Percentiles rank a stretch among this genome's conserved stretches.
These are phyloP conservation scores for Rhizoctonia solani DNA, from an alignment of 1,284 basidiomycete species.

Conservation along the genomic window DNA sequence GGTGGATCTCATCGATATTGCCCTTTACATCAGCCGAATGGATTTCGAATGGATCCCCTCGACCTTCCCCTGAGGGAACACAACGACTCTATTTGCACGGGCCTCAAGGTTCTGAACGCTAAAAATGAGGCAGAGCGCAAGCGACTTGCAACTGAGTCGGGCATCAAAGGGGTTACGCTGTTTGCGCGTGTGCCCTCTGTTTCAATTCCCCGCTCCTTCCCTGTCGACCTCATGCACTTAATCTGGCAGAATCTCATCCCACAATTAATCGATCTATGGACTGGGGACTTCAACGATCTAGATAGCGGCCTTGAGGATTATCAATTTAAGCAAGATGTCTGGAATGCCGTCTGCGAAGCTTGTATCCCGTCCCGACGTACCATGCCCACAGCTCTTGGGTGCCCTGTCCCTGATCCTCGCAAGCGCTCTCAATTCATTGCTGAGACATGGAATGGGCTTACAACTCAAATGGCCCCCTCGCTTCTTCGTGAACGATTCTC, in stretches of 20 bases:
- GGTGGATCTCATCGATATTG: slow-evolving; percentile 11
- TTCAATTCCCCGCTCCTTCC: slow-evolving; percentile 34
- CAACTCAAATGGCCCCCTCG: slow-evolving; percentile 29
- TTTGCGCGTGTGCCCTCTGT: neutral
- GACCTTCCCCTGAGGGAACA: no score
- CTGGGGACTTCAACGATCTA: neutral
- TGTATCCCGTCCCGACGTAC: slow-evolving; percentile 15
- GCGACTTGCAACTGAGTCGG: neutral
- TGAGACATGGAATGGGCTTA: slow-evolving; percentile 30
- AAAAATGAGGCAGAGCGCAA: neutral
- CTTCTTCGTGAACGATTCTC: slow-evolving; percentile 25
- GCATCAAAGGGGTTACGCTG: slow-evolving; percentile 24
- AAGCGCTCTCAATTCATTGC: no score
- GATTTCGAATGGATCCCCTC: no score
- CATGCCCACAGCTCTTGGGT: slow-evolving; percentile 6
- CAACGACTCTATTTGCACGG: neutral
- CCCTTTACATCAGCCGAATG: no score
- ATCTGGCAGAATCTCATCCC: slow-evolving; percentile 35
- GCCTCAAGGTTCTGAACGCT: slow-evolving; percentile 3
- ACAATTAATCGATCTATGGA: slow-evolving; percentile 13
- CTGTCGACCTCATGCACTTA: slow-evolving; percentile 37
- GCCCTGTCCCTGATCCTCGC: no score
- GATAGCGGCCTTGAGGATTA: no score
- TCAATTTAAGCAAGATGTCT: no score
- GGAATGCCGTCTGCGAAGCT: neutral